Percentiles rank a stretch among this genome's conserved stretches.
Evolutionary conservation across 192 early-diverging fungal genomes (phyloP).

Genomic region (Endogone sp.): DNA sequence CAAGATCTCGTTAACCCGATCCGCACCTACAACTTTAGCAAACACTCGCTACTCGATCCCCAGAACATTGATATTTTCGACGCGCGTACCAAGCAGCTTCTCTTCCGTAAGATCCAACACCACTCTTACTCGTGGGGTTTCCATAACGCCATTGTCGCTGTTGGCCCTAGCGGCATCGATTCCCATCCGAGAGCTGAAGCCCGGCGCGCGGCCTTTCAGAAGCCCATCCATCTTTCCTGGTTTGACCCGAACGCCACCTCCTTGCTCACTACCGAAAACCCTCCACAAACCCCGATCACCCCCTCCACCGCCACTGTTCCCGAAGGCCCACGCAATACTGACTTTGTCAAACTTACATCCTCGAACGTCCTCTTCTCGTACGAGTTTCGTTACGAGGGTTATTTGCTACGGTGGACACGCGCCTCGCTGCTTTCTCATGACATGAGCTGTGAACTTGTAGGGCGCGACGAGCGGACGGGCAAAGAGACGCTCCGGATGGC

Average conservation of each 20-base stretch:
- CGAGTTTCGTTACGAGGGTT: slow-evolving; percentile 13
- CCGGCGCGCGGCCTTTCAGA: slow-evolving; percentile 27
- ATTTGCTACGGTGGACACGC: slow-evolving; percentile 24
- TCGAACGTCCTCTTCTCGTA: slow-evolving; percentile 22
- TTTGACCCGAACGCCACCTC: not conserved
- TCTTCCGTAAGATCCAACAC: slow-evolving; percentile 23
- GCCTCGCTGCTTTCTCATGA: slow-evolving; percentile 23
- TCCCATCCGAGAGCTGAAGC: slow-evolving; percentile 12
- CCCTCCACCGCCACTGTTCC: not conserved
- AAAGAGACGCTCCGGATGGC: slow-evolving; percentile 3
- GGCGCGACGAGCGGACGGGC: not conserved
- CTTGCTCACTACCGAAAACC: not conserved
- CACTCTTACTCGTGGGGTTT: slow-evolving; percentile 39
- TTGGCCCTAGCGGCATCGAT: not conserved
- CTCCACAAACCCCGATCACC: slow-evolving; percentile 1
- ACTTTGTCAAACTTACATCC: slow-evolving; percentile 15
- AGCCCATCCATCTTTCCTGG: slow-evolving; percentile 28
- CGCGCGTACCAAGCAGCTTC: slow-evolving; percentile 12
- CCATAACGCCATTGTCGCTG: slow-evolving; percentile 22
- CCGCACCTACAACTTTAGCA: slow-evolving; percentile 17
- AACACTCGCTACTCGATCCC: slow-evolving; percentile 17
- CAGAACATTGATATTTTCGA: slow-evolving; percentile 24
- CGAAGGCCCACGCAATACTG: not conserved
- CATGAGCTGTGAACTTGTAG: slow-evolving; percentile 23
- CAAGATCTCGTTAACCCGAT: slow-evolving; percentile 6